A percentile compares a stretch with the other conserved stretches of the same genome.
Conservation (phyloP, 2,329 filamentous ascomycete species). For the Sarocladium kiliense region DNA sequence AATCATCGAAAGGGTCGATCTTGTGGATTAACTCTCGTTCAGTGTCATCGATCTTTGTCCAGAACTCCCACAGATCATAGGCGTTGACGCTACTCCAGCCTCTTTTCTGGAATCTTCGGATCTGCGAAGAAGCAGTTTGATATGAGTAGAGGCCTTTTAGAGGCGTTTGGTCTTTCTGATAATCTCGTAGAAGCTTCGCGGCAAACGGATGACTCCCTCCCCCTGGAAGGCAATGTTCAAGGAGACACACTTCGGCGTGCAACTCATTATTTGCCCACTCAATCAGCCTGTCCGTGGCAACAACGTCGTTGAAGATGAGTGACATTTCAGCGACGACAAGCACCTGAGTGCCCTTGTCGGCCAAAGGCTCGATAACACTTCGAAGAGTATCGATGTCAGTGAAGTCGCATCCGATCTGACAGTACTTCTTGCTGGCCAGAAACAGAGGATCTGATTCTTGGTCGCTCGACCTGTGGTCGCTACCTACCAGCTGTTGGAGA, state of each 20-base stretch:
- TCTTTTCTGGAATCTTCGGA: conserved; percentile 58
- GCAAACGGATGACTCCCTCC: conserved; percentile 79
- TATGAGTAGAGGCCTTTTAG: conserved; percentile 71
- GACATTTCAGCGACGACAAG: conserved; percentile 88
- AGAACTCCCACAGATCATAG: conserved; percentile 75
- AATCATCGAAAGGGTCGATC: conserved; percentile 87
- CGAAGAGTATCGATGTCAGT: not conserved
- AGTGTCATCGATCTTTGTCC: conserved; percentile 60
- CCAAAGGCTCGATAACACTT: not conserved
- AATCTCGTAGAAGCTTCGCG: conserved; percentile 77
- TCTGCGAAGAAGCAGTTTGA: conserved; percentile 60
- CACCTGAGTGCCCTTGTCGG: conserved; percentile 36
- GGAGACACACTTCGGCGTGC: conserved; percentile 72
- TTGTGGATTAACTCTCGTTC: conserved; percentile 60
- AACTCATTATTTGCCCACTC: conserved; percentile 58
- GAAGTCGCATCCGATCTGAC: conserved; percentile 77
- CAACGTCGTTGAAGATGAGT: conserved; percentile 79
- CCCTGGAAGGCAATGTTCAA: conserved; percentile 82
- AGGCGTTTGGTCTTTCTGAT: conserved; percentile 73
- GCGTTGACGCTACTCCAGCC: conserved; percentile 63
- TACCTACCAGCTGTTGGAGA: conserved; percentile 37
- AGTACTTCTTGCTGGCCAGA: conserved; percentile 64
- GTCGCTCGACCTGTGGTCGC: conserved; percentile 27
- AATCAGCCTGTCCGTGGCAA: conserved; percentile 68
- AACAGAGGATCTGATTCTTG: conserved; percentile 42